phyloP scores from a whole-genome alignment of 768 basidiomycete genomes.

The Dendrothele bispora region DNA sequence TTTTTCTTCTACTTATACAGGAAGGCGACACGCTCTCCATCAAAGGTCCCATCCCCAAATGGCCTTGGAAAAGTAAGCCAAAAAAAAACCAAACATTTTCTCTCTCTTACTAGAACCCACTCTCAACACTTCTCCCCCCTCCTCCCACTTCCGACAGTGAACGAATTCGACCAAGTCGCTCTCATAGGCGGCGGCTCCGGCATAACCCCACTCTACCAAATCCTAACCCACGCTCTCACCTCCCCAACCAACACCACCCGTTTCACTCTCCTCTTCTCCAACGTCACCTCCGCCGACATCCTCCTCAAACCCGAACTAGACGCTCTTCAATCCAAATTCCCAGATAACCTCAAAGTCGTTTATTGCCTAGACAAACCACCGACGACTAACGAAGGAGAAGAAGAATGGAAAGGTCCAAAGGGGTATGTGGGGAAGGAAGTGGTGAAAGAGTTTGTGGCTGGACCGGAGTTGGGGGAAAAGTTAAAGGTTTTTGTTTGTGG shows the following conservation, averaged over 20 bases:
- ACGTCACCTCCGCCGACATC: conserved; percentile 88
- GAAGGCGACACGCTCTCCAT: conserved; percentile 80
- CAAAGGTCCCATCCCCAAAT: conserved; percentile 92
- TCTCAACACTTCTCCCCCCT: too few relatives aligned
- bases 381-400: too few relatives aligned
- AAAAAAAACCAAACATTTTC: too few relatives aligned
- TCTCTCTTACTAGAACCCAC: not conserved
- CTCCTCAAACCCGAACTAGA: conserved; percentile 82
- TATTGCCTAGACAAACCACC: conserved; percentile 84
- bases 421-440: conserved; percentile 78
- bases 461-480: conserved; percentile 67
- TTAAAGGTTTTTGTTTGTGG: conserved; percentile 91
- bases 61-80: conserved; percentile 72
- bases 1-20: conserved; percentile 20
- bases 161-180: conserved; percentile 83
- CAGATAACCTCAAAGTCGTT: conserved; percentile 74
- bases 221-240: conserved; percentile 70
- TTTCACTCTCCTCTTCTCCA: conserved; percentile 90
- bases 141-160: too few relatives aligned
- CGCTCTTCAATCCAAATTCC: conserved; percentile 62
- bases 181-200: conserved; percentile 94
- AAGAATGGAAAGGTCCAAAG: conserved; percentile 59
- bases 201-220: conserved; percentile 88
- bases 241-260: conserved; percentile 87
- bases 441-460: conserved; percentile 70